A percentile compares a stretch with the other conserved stretches of the same genome.
Evolutionary conservation across 768 basidiomycete genomes (phyloP).

Genomic region (Rhodosporidiobolus odoratus): DNA sequence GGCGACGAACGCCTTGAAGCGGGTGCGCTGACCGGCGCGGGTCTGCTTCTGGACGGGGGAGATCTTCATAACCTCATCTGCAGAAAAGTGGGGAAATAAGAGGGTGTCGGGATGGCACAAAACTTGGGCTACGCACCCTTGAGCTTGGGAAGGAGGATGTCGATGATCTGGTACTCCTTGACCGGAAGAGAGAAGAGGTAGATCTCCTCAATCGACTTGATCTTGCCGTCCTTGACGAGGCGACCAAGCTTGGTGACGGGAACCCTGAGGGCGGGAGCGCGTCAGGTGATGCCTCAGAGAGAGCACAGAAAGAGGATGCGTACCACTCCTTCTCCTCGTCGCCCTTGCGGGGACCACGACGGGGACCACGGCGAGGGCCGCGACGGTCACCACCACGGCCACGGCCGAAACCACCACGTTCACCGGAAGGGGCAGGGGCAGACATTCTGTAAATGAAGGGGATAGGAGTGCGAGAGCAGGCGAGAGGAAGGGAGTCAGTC

Average conservation of each 20-base stretch:
- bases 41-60: slow-evolving; percentile 99
- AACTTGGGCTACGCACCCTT: slow-evolving; percentile 57
- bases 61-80: slow-evolving; percentile 96
- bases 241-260: slow-evolving; percentile 99
- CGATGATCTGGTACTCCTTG: slow-evolving; percentile 99
- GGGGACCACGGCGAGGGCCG: slow-evolving; percentile 67
- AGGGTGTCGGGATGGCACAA: not conserved
- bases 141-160: slow-evolving; percentile 97
- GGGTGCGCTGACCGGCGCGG: slow-evolving; percentile 96
- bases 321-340: slow-evolving; percentile 99
- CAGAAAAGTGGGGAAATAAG: not conserved
- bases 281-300: not conserved
- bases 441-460: slow-evolving; percentile 26
- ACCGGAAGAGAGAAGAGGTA: slow-evolving; percentile 99
- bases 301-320: slow-evolving; percentile 34
- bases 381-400: slow-evolving; percentile 59
- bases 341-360: slow-evolving; percentile 96
- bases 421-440: slow-evolving; percentile 61
- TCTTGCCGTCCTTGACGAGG: slow-evolving; percentile 98
- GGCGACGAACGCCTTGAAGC: slow-evolving; percentile 99
- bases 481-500: not conserved
- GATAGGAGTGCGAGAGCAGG: not conserved
- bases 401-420: slow-evolving; percentile 85
- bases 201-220: slow-evolving; percentile 99
- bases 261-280: slow-evolving; percentile 55